These are phyloP conservation scores for Arthrobotrys sinensis DNA, from an alignment of 2,329 filamentous ascomycete species.

Conservation along the genomic window DNA sequence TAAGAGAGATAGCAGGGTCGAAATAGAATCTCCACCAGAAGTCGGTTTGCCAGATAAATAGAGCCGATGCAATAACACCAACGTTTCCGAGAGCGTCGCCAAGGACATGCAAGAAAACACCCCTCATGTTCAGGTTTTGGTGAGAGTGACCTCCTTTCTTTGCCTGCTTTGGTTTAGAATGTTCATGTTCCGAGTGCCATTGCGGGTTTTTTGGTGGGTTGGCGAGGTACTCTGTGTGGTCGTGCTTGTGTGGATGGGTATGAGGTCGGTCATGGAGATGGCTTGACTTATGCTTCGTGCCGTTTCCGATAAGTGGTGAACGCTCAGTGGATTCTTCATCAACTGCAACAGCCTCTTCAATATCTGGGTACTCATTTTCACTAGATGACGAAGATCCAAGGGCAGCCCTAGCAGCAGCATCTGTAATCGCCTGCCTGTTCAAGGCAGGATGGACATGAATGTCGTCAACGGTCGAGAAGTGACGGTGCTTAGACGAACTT, in stretches of 20 bases:
- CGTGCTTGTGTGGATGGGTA: slow-evolving; percentile 64
- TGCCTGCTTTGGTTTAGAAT: slow-evolving; percentile 79
- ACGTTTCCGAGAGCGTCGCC: slow-evolving; percentile 89
- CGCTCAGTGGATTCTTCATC: slow-evolving; percentile 67
- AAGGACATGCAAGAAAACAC: slow-evolving; percentile 81
- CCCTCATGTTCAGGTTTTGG: slow-evolving; percentile 94
- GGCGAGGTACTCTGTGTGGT: slow-evolving; percentile 62
- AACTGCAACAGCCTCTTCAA: slow-evolving; percentile 69
- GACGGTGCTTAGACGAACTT: slow-evolving; percentile 62
- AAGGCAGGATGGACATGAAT: slow-evolving; percentile 90
- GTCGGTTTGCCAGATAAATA: slow-evolving; percentile 89
- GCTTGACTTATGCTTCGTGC: slow-evolving; percentile 64
- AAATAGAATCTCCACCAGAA: slow-evolving; percentile 88
- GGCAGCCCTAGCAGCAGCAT: slow-evolving; percentile 77
- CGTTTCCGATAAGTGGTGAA: slow-evolving; percentile 67
- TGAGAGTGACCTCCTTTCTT: slow-evolving; percentile 80
- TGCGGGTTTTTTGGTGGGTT: slow-evolving; percentile 66
- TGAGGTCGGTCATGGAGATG: slow-evolving; percentile 65
- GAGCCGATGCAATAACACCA: slow-evolving; percentile 84
- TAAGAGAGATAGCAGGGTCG: slow-evolving; percentile 90
- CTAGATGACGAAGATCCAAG: slow-evolving; percentile 72
- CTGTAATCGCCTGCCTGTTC: slow-evolving; percentile 92
- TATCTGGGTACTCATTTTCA: slow-evolving; percentile 73
- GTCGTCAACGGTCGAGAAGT: slow-evolving; percentile 70
- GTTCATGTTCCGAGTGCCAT: slow-evolving; percentile 81